Base-by-base conservation (phyloP, 2,329 filamentous ascomycete genomes). In the Hypomyces perniciosus region DNA sequence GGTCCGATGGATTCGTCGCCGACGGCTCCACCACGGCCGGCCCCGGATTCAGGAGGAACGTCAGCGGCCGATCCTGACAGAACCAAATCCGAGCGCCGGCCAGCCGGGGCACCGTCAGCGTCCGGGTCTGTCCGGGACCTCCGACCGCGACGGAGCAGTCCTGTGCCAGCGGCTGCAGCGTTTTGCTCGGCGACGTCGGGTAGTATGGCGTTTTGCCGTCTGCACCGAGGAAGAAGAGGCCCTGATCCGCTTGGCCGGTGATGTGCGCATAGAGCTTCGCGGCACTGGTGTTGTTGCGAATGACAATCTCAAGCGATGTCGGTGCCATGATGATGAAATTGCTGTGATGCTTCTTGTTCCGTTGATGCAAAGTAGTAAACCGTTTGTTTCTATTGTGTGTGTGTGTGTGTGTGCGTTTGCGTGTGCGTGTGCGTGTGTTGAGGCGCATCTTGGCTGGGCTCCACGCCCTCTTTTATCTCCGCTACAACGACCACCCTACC, bases 21-120 rank as follows among this genome's bases (percentile, higher is more conserved):
- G 83, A 84, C 0, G 88, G 88, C 68, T 90, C 86, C 40, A 90
- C 86, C 10, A 91, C 74, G 1, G 80, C 84, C 6, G 87, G 83
- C 12, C 81, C 83, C 28, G 81, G 84, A 65, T 91, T 91, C 47
- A 90, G 66, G 9, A 80, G 72, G 67, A 91, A 91, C 1, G 75
- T 81, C 44, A 90, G 73, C 34, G 76, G 77, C 41, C 69, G 69
- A 57, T 78, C 79, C 53, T 80, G 72, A 50, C 76, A 81, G 66
- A 88, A 86, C 83, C 85, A 91, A 63, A 90, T 80, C 48, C 87
- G 78, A 1, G 80, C 86, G 26, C 85, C 86, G 3, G 79, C 84
- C 28, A 90, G 75, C 54, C 83, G 83, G 8, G 87, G 87, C 54
- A 90, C 81, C 1, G 78, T 83, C 27, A 87, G 72, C 3, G 72